Base-by-base conservation (phyloP, 257 asterid species). In the Solanum paucissectum region DNA sequence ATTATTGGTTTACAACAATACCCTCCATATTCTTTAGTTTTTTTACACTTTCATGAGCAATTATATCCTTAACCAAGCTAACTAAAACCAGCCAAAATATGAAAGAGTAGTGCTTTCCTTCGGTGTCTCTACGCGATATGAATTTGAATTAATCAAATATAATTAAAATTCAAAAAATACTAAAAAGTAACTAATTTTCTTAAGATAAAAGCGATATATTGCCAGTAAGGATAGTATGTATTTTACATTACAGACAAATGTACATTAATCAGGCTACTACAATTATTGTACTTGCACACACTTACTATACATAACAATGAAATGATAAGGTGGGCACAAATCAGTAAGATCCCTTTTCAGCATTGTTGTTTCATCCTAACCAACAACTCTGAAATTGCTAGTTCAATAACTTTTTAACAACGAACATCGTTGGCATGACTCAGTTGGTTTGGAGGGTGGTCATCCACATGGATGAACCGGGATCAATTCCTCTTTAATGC, bases 101-200 rank as follows among this genome's bases (percentile, higher is more conserved):
- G 21, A 52, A 49, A 14, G 60, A 52, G 60, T 52, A 16, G 23
- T 14, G 60, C 3, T 52, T 49, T 52, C 9, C 23, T 52, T 52
- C 0, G 23, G 21, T 16, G 23, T 52, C 1, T 52, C 1, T 18
- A 52, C 9, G 0, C 0, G 2, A 18, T 52, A 20, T 0, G 4
- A 16, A 52, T 52, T 52, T 52, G 62, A 18, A 52, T 52, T 52
- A 52, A 52, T 52, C 9, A 52, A 52, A 52, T 18, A 14, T 6
- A n/a, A 52, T 6, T 1, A 52, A 52, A 52, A 16, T 52, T 18
- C 0, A 6, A 52, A 52, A 52, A 52, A 52, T 52, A 52, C 9
- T 18, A 52, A 52, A 52, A 52, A 6, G 62, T 52, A 52, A 7
- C n/a, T 52, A 16, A 18, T 52, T 52, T 52, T 52, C 4, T 52